Conservation (phyloP, 257 asterid species). For the Jacaranda mimosifolia region DNA sequence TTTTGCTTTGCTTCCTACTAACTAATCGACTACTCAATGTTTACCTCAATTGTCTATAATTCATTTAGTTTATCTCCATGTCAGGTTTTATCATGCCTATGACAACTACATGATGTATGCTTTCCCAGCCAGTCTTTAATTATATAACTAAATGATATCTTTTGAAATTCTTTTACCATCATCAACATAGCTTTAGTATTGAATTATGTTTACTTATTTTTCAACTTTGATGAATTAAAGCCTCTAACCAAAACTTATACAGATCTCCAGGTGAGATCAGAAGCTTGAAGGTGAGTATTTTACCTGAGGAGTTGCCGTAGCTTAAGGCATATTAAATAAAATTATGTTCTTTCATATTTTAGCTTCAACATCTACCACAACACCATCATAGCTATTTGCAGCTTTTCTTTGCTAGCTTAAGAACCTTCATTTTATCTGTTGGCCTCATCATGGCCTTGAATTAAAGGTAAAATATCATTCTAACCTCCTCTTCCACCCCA, state of each 20-base stretch:
- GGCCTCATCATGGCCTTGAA: too few species aligned
- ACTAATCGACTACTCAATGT: conserved; percentile 3
- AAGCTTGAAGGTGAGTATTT: conserved; percentile 73
- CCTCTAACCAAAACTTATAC: conserved; percentile 85
- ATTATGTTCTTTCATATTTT: conserved; percentile 20
- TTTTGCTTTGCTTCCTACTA: background rate
- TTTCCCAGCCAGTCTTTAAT: conserved; percentile 80
- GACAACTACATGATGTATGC: conserved; percentile 91
- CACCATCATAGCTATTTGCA: too few species aligned
- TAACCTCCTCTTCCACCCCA: conserved; percentile 44
- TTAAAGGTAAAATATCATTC: conserved; percentile 6
- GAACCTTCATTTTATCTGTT: too few species aligned
- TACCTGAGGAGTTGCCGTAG: conserved; percentile 20
- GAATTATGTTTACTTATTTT: conserved; percentile 29
- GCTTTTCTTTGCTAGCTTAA: too few species aligned
- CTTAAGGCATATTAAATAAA: background rate
- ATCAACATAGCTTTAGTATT: conserved; percentile 20
- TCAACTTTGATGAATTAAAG: conserved; percentile 96
- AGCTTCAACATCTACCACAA: too few species aligned
- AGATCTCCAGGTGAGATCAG: conserved; percentile 89
- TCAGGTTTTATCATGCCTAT: conserved; percentile 98
- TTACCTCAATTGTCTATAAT: conserved; percentile 20
- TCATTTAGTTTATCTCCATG: conserved; percentile 41
- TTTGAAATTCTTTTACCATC: conserved; percentile 11
- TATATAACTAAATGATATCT: background rate